These are phyloP conservation scores for Epichloe amarillans DNA, from an alignment of 2,329 filamentous ascomycete species.

Conservation along the genomic window DNA sequence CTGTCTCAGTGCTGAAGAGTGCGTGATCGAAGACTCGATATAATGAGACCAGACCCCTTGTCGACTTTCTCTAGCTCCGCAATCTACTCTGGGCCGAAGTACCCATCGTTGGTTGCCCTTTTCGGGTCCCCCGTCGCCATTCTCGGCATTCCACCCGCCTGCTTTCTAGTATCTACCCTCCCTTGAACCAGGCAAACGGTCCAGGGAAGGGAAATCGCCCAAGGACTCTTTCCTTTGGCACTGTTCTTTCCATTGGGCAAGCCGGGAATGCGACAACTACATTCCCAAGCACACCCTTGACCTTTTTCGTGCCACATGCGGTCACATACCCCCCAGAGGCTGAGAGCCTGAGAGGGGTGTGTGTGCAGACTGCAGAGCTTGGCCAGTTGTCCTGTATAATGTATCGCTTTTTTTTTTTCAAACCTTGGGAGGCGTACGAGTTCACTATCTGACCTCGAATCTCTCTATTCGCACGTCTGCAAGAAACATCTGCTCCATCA, in stretches of 20 bases:
- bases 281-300: constrained; percentile 3
- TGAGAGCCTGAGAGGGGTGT: background rate
- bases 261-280: constrained; percentile 5
- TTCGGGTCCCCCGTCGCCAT: background rate
- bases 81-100: constrained; percentile 1
- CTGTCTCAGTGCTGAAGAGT: constrained; percentile 1
- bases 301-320: background rate
- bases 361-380: background rate
- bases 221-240: background rate
- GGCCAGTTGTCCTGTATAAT: background rate
- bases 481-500: constrained; percentile 2
- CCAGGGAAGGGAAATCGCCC: background rate
- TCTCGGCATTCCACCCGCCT: constrained; percentile 2
- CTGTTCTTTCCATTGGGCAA: background rate
- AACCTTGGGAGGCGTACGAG: constrained; percentile 2
- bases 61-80: background rate
- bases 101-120: constrained; percentile 2
- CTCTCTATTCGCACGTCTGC: constrained; percentile 5
- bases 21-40: constrained; percentile 4
- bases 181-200: background rate
- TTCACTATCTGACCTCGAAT: background rate
- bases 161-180: background rate
- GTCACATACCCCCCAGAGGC: background rate
- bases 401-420: background rate
- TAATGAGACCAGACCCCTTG: constrained; percentile 3